Evolutionary conservation across 2,329 filamentous ascomycete species (phyloP).

Genomic region (Colletotrichum australisinense): DNA sequence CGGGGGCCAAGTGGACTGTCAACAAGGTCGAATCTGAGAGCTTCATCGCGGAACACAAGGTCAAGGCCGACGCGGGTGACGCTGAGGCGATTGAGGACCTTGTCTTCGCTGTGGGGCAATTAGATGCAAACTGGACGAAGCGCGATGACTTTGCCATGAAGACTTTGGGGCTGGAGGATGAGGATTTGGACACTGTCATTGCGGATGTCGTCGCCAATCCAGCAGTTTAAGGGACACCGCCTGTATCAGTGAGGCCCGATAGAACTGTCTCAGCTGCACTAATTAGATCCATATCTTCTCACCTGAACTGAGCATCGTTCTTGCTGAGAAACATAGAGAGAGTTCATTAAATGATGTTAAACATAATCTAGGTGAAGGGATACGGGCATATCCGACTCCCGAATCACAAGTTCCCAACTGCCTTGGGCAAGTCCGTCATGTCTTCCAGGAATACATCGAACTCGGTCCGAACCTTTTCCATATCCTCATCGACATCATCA

Average conservation of each 20-base stretch:
- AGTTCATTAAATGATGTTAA: too few relatives aligned
- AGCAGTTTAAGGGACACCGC: neutral
- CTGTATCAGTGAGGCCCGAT: neutral
- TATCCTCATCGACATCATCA: constrained; percentile 62
- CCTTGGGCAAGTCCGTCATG: constrained; percentile 36
- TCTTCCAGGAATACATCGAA: constrained; percentile 48
- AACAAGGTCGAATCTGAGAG: constrained; percentile 49
- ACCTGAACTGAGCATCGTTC: neutral
- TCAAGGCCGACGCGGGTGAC: constrained; percentile 51
- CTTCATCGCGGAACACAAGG: constrained; percentile 52
- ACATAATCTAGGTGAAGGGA: too few relatives aligned
- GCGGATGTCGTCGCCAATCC: constrained; percentile 44
- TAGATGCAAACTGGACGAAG: constrained; percentile 61
- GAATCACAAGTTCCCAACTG: constrained; percentile 21
- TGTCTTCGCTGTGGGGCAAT: constrained; percentile 60
- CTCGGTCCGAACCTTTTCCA: constrained; percentile 51
- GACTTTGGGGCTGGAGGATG: constrained; percentile 56
- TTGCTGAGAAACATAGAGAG: too few relatives aligned
- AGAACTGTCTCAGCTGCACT: neutral
- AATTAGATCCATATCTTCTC: neutral
- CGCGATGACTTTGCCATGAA: constrained; percentile 59
- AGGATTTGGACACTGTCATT: constrained; percentile 57
- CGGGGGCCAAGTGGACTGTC: constrained; percentile 44
- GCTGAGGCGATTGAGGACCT: constrained; percentile 55
- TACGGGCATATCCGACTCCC: neutral